Evolutionary conservation across 2,329 filamentous ascomycete species (phyloP).

Genomic region (Cercospora janseana): DNA sequence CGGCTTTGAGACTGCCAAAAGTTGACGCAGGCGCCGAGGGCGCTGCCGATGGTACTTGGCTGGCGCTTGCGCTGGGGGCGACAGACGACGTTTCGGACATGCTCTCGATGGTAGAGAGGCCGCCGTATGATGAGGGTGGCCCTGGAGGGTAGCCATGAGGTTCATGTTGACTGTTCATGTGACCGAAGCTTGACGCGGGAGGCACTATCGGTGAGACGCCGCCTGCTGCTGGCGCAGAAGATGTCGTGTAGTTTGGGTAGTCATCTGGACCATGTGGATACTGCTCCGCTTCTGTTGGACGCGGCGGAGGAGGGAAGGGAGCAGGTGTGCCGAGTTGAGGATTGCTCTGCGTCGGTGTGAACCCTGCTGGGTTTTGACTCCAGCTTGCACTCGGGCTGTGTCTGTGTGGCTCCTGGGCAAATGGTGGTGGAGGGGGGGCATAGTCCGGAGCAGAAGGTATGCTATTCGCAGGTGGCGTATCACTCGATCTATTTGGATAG

Average conservation of each 20-base stretch:
- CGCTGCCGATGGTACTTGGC: slow-evolving; percentile 6
- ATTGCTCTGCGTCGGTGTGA: neutral
- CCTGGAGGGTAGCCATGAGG: neutral
- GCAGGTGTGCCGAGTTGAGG: slow-evolving; percentile 9
- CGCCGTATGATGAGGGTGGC: slow-evolving; percentile 12
- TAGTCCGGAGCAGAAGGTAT: neutral
- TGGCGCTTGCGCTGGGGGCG: slow-evolving; percentile 6
- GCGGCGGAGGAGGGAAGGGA: slow-evolving; percentile 11
- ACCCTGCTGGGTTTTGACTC: neutral
- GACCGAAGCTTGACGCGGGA: neutral
- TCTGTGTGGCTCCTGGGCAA: slow-evolving; percentile 3
- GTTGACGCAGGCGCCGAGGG: slow-evolving; percentile 7
- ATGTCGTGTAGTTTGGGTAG: slow-evolving; percentile 7
- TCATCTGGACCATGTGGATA: slow-evolving; percentile 13
- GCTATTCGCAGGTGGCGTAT: neutral
- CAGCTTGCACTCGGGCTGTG: slow-evolving; percentile 2
- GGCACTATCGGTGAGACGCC: neutral
- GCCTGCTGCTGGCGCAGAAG: neutral
- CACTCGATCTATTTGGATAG: neutral
- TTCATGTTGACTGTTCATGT: slow-evolving; percentile 1
- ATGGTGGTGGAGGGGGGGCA: slow-evolving; percentile 5
- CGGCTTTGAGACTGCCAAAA: slow-evolving; percentile 32
- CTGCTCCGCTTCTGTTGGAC: neutral
- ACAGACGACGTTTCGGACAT: slow-evolving; percentile 13
- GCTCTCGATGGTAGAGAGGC: slow-evolving; percentile 12